Conservation (phyloP, 352 stramenopile species). For the Pythium brachiatum region DNA sequence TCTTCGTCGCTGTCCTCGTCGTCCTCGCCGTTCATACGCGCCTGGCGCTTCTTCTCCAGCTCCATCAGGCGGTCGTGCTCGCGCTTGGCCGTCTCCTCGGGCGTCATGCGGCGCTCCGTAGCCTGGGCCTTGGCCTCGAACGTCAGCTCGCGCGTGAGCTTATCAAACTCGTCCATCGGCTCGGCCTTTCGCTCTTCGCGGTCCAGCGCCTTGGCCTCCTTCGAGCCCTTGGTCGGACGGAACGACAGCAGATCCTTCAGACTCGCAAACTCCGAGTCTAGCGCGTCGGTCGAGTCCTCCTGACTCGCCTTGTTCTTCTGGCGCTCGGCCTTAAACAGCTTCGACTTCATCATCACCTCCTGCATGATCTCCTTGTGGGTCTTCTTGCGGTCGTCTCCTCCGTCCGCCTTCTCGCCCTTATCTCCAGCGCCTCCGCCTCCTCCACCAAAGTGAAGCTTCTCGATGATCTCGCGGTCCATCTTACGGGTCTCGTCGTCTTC, state of each 20-base stretch:
- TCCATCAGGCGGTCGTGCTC: slow-evolving; percentile 90
- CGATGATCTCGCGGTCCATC: slow-evolving; percentile 79
- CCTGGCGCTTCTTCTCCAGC: slow-evolving; percentile 92
- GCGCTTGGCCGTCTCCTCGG: slow-evolving; percentile 92
- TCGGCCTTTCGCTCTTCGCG: slow-evolving; percentile 62
- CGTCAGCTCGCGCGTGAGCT: slow-evolving; percentile 72
- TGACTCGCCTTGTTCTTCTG: slow-evolving; percentile 85
- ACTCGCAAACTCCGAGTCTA: slow-evolving; percentile 73
- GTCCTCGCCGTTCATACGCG: slow-evolving; percentile 93
- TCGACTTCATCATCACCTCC: slow-evolving; percentile 90
- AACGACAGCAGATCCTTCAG: slow-evolving; percentile 72
- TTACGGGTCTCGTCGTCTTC: slow-evolving; percentile 66
- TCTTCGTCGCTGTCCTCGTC: slow-evolving; percentile 67
- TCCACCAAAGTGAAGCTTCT: slow-evolving; percentile 87
- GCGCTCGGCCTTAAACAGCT: slow-evolving; percentile 86
- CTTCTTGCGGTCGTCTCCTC: slow-evolving; percentile 53
- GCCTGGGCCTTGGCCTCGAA: slow-evolving; percentile 93
- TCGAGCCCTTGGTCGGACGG: slow-evolving; percentile 65
- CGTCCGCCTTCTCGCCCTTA: slow-evolving; percentile 11
- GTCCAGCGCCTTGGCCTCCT: slow-evolving; percentile 58
- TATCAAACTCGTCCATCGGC: slow-evolving; percentile 83
- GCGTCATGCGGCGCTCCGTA: slow-evolving; percentile 92
- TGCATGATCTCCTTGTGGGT: slow-evolving; percentile 90
- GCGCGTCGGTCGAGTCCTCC: slow-evolving; percentile 69
- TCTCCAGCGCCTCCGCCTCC: slow-evolving; percentile 24